These are phyloP conservation scores for Paramecium primaurelia DNA, from an alignment of 73 alveolate species.

Conservation along the genomic window DNA sequence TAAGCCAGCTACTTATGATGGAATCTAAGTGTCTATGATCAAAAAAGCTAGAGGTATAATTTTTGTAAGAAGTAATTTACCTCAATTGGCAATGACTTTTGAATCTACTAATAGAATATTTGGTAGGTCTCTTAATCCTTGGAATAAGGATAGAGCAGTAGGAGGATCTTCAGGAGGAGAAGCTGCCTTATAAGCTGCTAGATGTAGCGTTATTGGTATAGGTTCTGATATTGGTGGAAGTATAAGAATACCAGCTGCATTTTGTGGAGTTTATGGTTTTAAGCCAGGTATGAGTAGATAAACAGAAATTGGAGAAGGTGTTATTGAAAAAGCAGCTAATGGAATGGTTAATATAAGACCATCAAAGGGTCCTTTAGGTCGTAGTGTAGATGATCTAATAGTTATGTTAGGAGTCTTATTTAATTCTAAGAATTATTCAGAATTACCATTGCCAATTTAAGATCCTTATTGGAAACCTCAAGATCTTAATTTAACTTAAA, in stretches of 20 bases:
- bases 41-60: slow-evolving; percentile 72
- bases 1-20: slow-evolving; percentile 56
- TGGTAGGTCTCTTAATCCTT: slow-evolving; percentile 74
- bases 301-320: slow-evolving; percentile 55
- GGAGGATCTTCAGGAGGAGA: slow-evolving; percentile 92
- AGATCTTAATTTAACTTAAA: not conserved
- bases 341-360: slow-evolving; percentile 17
- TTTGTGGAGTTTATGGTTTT: slow-evolving; percentile 72
- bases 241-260: slow-evolving; percentile 75
- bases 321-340: not conserved
- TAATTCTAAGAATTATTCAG: not conserved
- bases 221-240: slow-evolving; percentile 86
- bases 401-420: slow-evolving; percentile 22
- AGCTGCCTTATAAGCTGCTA: slow-evolving; percentile 71
- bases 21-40: slow-evolving; percentile 60
- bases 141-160: slow-evolving; percentile 67
- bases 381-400: slow-evolving; percentile 66
- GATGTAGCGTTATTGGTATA: slow-evolving; percentile 71
- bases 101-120: slow-evolving; percentile 65
- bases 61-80: slow-evolving; percentile 67
- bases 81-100: slow-evolving; percentile 58
- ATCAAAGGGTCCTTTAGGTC: slow-evolving; percentile 67
- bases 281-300: slow-evolving; percentile 69
- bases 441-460: not conserved
- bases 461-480: not conserved